phyloP scores from a whole-genome alignment of 208 protist genomes.

The Crithidia acanthocephali region DNA sequence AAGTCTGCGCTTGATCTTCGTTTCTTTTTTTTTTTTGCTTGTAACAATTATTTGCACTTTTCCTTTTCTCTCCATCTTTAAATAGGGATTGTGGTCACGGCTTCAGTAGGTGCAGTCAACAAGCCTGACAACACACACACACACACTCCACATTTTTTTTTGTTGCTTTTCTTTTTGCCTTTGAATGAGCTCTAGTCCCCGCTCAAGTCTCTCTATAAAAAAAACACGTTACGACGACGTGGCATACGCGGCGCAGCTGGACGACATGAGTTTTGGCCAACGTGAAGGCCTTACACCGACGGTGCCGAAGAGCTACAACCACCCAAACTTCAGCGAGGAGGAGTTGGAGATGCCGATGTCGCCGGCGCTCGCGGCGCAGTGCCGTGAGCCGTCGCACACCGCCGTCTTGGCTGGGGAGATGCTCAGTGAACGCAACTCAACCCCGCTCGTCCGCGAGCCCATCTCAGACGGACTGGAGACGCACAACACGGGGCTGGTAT shows the following conservation, averaged over 20 bases:
- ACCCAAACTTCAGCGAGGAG: slow-evolving; percentile 1
- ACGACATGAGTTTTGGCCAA: not conserved
- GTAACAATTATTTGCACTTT: too few species aligned
- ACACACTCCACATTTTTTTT: slow-evolving; percentile 13
- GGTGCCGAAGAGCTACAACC: not conserved
- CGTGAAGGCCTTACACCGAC: not conserved
- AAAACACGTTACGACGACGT: not conserved
- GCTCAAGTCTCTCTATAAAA: not conserved
- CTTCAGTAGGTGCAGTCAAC: not conserved
- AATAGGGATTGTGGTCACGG: not conserved
- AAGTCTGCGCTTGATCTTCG: too few species aligned
- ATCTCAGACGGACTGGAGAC: slow-evolving; percentile 6
- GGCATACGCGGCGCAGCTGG: slow-evolving; percentile 2
- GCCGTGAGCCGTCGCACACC: slow-evolving; percentile 4
- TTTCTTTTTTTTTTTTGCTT: too few species aligned
- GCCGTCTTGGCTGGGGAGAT: not conserved
- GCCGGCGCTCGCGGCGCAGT: not conserved
- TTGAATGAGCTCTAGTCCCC: not conserved
- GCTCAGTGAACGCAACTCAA: not conserved
- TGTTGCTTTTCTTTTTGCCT: slow-evolving; percentile 3
- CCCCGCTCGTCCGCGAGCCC: not conserved
- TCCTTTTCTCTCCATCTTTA: not conserved
- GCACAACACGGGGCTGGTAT: not conserved
- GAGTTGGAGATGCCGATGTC: slow-evolving; percentile 9
- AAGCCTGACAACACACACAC: not conserved